Evolutionary conservation across 768 basidiomycete species (phyloP).

Genomic region (Podaxis sp.): DNA sequence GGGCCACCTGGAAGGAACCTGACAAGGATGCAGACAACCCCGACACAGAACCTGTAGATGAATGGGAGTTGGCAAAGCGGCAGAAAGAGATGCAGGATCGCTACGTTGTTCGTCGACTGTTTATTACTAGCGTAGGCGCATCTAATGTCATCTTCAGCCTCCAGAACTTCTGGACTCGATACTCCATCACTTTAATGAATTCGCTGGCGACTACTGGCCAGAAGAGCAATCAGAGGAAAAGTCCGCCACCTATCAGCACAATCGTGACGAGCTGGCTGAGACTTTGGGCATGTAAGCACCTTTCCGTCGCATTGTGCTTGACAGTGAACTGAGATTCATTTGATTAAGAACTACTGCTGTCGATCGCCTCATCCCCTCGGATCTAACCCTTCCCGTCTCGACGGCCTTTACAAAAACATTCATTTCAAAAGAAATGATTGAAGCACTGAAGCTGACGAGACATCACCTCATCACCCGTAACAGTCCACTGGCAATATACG

Average conservation of each 20-base stretch:
- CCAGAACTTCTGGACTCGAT: conserved; percentile 65
- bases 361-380: conserved; percentile 48
- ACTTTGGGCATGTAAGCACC: conserved; percentile 62
- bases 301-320: background rate
- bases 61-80: conserved; percentile 65
- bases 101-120: conserved; percentile 55
- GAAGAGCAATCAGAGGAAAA: conserved; percentile 11
- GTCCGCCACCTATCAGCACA: background rate
- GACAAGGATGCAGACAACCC: conserved; percentile 20
- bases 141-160: conserved; percentile 44
- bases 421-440: conserved; percentile 56
- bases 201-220: conserved; percentile 57
- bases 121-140: conserved; percentile 21
- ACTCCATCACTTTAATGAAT: conserved; percentile 50
- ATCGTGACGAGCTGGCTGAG: conserved; percentile 10
- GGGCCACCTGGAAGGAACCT: conserved; percentile 38
- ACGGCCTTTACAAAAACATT: conserved; percentile 55
- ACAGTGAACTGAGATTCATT: background rate
- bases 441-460: conserved; percentile 64
- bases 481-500: conserved; percentile 71
- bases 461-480: conserved; percentile 49
- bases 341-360: conserved; percentile 37
- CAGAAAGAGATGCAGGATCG: conserved; percentile 60
- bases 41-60: conserved; percentile 44
- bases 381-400: conserved; percentile 48